Conservation (phyloP, 345 rosid species). For the Turritis glabra region DNA sequence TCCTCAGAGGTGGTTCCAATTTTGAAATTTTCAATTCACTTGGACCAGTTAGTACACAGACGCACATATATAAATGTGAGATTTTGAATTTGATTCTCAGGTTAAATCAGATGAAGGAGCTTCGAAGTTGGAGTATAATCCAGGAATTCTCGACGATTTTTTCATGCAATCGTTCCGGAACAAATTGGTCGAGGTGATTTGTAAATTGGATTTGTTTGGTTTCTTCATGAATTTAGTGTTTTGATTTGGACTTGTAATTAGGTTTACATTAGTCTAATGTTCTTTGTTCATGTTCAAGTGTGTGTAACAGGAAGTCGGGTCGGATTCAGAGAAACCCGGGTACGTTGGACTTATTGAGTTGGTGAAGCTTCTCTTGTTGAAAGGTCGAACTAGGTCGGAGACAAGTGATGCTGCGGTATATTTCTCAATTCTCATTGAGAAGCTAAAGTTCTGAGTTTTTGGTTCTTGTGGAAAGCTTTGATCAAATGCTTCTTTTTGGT, state of each 20-base stretch:
- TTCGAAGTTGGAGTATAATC: conserved; percentile 47
- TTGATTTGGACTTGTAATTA: background rate
- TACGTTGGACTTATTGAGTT: conserved; percentile 81
- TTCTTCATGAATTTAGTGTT: background rate
- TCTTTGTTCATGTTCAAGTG: conserved; percentile 32
- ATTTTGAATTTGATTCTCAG: conserved; percentile 30
- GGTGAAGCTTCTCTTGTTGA: conserved; percentile 66
- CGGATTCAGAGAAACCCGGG: conserved; percentile 88
- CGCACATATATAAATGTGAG: background rate
- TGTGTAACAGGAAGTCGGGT: conserved; percentile 79
- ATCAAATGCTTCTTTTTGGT: background rate
- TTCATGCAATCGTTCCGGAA: conserved; percentile 65
- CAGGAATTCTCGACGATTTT: conserved; percentile 54
- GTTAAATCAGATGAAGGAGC: conserved; percentile 30
- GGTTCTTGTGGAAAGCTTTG: conserved; percentile 4
- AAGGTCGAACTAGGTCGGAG: conserved; percentile 55
- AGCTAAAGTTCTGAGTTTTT: background rate
- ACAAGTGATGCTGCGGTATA: conserved; percentile 70
- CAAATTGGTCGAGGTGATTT: conserved; percentile 69
- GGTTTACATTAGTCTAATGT: conserved; percentile 8
- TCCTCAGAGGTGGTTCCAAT: conserved; percentile 25
- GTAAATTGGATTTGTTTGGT: background rate
- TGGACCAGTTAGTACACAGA: background rate
- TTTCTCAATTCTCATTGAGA: background rate
- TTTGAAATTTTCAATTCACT: background rate